These are phyloP conservation scores for Coprinellus aureogranulatus DNA, from an alignment of 768 basidiomycete genomes.

Conservation along the genomic window DNA sequence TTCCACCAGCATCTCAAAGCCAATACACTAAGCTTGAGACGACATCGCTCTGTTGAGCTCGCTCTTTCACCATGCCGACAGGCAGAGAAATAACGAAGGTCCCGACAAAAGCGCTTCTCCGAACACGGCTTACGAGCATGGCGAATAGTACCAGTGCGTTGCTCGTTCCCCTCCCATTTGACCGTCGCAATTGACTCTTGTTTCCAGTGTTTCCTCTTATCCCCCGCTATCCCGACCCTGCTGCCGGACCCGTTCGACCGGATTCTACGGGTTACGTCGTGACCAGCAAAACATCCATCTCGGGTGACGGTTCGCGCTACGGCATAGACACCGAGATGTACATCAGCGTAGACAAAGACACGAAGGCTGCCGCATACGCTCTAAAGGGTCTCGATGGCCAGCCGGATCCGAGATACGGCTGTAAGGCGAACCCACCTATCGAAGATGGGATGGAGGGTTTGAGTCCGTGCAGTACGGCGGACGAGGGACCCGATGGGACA, in stretches of 20 bases:
- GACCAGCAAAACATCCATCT: neutral
- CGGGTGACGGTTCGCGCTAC: conserved; percentile 9
- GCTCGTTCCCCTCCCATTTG: too few species aligned
- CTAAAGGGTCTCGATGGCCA: neutral
- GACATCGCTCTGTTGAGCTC: too few species aligned
- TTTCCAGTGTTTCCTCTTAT: neutral
- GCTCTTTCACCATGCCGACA: too few species aligned
- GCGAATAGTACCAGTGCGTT: too few species aligned
- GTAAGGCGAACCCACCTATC: conserved; percentile 2
- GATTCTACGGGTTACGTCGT: neutral
- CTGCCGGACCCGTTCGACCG: neutral
- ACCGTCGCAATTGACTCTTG: neutral
- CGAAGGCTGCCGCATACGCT: neutral
- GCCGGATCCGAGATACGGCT: conserved; percentile 4
- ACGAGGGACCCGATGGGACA: conserved; percentile 8
- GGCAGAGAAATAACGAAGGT: too few species aligned
- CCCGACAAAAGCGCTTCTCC: too few species aligned
- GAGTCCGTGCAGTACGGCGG: conserved; percentile 1
- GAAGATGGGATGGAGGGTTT: conserved; percentile 7
- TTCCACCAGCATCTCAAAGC: too few species aligned
- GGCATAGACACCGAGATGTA: conserved; percentile 1
- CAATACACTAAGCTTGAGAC: too few species aligned
- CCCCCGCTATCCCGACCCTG: neutral
- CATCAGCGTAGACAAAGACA: neutral
- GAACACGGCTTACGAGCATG: too few species aligned